Conservation (phyloP, 1,284 basidiomycete genomes). For the Pseudomicrostroma phylloplanum region DNA sequence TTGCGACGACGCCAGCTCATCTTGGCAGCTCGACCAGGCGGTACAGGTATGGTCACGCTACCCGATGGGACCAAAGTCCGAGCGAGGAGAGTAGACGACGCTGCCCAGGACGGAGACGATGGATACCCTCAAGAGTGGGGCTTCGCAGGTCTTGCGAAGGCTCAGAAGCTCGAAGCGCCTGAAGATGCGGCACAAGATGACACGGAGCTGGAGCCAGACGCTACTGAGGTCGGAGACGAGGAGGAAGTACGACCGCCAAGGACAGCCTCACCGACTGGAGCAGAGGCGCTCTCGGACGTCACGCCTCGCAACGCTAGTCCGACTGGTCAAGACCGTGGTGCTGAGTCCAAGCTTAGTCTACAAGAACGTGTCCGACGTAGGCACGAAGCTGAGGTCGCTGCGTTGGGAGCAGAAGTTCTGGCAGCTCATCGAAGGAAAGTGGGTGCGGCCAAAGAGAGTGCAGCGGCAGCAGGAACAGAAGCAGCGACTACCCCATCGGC, state of each 20-base stretch:
- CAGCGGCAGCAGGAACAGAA: not conserved
- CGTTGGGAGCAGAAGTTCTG: constrained; percentile 42
- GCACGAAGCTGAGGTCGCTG: constrained; percentile 43
- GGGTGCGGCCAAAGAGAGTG: not conserved
- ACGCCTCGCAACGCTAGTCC: not conserved
- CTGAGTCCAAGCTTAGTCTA: no score
- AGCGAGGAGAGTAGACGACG: constrained; percentile 41
- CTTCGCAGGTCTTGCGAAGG: constrained; percentile 40
- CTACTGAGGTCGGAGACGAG: constrained; percentile 22
- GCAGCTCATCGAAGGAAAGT: constrained; percentile 28
- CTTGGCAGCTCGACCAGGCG: constrained; percentile 40
- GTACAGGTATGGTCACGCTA: constrained; percentile 48
- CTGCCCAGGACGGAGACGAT: constrained; percentile 14
- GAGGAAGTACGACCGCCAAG: not conserved
- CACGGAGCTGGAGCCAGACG: constrained; percentile 18
- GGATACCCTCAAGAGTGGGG: constrained; percentile 36
- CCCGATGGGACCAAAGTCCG: constrained; percentile 45
- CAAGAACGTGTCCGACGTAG: constrained; percentile 25
- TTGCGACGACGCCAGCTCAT: constrained; percentile 37
- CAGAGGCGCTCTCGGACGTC: not conserved
- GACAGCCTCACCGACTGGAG: not conserved
- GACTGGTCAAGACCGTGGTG: no score
- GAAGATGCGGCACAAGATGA: constrained; percentile 18
- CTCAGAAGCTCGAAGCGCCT: constrained; percentile 25
- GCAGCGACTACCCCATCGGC: not conserved